Conservation (phyloP, 2,329 filamentous ascomycete genomes). For the Cercospora zeae-maydis region DNA sequence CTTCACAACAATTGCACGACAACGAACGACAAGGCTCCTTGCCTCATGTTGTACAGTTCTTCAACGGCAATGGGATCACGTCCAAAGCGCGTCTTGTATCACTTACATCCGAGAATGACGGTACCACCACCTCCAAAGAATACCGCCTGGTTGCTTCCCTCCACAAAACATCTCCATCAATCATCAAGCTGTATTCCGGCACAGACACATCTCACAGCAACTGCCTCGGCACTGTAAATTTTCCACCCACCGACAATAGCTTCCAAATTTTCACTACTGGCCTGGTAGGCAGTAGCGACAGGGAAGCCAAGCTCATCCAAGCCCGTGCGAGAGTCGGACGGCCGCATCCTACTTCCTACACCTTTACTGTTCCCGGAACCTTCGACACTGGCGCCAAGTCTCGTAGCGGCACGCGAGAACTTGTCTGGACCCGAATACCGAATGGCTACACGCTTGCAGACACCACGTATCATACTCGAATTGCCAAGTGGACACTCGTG, state of each 20-base stretch:
- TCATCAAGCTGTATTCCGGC: constrained; percentile 5
- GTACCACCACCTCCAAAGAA: neutral
- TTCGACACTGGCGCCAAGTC: neutral
- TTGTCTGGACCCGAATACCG: constrained; percentile 7
- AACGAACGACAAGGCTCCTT: neutral
- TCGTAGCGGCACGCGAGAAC: neutral
- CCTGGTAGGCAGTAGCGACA: neutral
- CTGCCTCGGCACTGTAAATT: neutral
- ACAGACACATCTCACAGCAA: neutral
- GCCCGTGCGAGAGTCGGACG: constrained; percentile 3
- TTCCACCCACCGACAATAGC: neutral
- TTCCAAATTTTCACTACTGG: neutral
- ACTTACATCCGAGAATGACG: neutral
- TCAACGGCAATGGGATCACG: constrained; percentile 7
- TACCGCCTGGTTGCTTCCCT: constrained; percentile 7
- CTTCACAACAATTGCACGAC: neutral
- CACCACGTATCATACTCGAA: neutral
- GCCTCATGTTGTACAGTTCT: neutral
- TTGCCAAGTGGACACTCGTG: constrained; percentile 9
- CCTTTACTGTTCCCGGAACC: neutral
- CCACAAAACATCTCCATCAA: constrained; percentile 8
- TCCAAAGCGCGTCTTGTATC: constrained; percentile 1
- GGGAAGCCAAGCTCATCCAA: constrained; percentile 9
- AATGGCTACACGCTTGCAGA: constrained; percentile 12
- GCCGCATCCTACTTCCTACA: constrained; percentile 6